Evolutionary conservation across 2,329 filamentous ascomycete species (phyloP).

Genomic region (Scedosporium dehoogii): DNA sequence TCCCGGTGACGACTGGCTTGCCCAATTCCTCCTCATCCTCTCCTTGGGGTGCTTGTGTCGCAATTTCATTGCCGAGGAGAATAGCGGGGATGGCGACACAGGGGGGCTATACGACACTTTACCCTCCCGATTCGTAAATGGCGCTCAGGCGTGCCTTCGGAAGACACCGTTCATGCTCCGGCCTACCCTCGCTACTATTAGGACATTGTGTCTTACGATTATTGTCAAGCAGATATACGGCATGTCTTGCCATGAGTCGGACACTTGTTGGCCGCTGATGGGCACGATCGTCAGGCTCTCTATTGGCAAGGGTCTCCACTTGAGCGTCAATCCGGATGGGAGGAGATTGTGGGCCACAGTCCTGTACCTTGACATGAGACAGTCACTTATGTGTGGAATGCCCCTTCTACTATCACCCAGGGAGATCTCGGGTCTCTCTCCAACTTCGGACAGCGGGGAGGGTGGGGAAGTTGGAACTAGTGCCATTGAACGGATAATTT

Average conservation of each 20-base stretch:
- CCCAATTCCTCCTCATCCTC: constrained; percentile 23
- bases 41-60: constrained; percentile 21
- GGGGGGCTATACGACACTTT: constrained; percentile 7
- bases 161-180: constrained; percentile 27
- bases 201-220: constrained; percentile 21
- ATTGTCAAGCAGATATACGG: constrained; percentile 27
- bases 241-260: constrained; percentile 24
- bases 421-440: constrained; percentile 16
- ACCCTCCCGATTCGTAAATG: constrained; percentile 23
- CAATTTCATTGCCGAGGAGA: constrained; percentile 12
- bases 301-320: constrained; percentile 22
- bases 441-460: neutral
- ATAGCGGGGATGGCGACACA: too few relatives aligned
- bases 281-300: constrained; percentile 22
- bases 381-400: constrained; percentile 25
- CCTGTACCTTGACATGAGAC: constrained; percentile 24
- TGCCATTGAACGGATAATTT: neutral
- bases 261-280: constrained; percentile 24
- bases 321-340: constrained; percentile 11
- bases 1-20: constrained; percentile 15
- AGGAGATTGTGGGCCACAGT: constrained; percentile 25
- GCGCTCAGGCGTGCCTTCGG: constrained; percentile 24
- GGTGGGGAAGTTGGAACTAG: too few relatives aligned
- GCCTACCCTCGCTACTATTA: constrained; percentile 21
- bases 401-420: constrained; percentile 22